Conservation (phyloP, 2,329 filamentous ascomycete species). For the Aspergillus pseudonomiae region DNA sequence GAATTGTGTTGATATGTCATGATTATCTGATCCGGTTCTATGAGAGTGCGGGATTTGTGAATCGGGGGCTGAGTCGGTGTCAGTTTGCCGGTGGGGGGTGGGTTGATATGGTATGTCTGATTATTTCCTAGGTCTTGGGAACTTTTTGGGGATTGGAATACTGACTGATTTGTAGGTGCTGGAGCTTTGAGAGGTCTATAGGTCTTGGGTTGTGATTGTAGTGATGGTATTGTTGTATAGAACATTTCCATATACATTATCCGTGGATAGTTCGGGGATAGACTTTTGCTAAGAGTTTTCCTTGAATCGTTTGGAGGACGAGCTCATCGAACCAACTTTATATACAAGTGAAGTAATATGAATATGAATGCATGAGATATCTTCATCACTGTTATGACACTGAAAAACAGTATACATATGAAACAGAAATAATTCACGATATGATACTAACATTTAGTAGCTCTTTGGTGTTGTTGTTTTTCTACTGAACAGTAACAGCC, state of each 20-base stretch:
- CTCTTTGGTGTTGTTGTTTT: not conserved
- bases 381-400: too few species aligned
- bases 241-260: too few species aligned
- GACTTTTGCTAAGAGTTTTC: too few species aligned
- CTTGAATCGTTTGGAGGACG: too few species aligned
- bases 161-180: not conserved
- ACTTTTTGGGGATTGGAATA: not conserved
- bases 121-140: not conserved
- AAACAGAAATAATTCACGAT: too few species aligned
- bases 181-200: not conserved
- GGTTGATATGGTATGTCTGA: not conserved
- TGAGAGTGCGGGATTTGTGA: not conserved
- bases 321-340: too few species aligned
- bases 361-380: too few species aligned
- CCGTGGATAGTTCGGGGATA: too few species aligned
- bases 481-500: not conserved
- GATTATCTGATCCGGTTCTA: conserved; percentile 4
- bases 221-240: too few species aligned
- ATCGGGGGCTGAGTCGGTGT: not conserved
- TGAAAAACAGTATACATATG: too few species aligned
- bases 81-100: not conserved
- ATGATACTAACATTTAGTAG: not conserved
- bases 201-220: not conserved
- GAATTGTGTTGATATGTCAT: not conserved
- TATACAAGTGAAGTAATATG: too few species aligned